Evolutionary conservation across 331 rosid genomes (phyloP).

Genomic region (Phaseolus coccineus): DNA sequence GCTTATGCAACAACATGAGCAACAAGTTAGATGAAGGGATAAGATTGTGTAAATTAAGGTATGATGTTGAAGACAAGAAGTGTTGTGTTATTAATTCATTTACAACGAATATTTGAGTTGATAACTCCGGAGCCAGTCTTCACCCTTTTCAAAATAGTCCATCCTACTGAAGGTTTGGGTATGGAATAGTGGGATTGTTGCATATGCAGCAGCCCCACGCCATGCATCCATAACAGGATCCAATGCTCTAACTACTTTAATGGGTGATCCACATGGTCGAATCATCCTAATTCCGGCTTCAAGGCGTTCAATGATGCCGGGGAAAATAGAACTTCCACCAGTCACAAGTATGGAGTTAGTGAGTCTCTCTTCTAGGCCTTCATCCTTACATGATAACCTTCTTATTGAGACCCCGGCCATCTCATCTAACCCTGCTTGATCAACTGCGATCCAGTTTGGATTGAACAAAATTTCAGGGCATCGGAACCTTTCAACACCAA

Average conservation of each 20-base stretch:
- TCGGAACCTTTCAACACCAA: conserved; percentile 91
- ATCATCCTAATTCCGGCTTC: conserved; percentile 89
- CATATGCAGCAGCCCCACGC: conserved; percentile 92
- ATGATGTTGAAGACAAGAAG: conserved; percentile 32
- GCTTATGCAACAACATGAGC: conserved; percentile 6
- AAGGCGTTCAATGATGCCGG: conserved; percentile 80
- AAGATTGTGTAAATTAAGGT: conserved; percentile 23
- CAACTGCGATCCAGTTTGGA: conserved; percentile 92
- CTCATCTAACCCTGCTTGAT: conserved; percentile 92
- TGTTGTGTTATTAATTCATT: conserved; percentile 26
- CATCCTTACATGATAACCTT: conserved; percentile 67
- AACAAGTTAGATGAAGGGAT: conserved; percentile 5
- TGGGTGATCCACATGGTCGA: conserved; percentile 78
- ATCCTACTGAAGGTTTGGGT: conserved; percentile 79
- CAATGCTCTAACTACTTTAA: conserved; percentile 75
- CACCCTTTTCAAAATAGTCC: conserved; percentile 90
- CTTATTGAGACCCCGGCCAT: conserved; percentile 87
- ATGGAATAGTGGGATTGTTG: conserved; percentile 66
- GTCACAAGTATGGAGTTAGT: conserved; percentile 75
- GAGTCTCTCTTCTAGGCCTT: conserved; percentile 66
- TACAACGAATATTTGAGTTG: conserved; percentile 67
- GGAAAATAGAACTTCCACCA: conserved; percentile 84
- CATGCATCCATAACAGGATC: conserved; percentile 93
- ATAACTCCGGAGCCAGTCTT: conserved; percentile 84
- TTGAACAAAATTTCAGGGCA: conserved; percentile 89